These are phyloP conservation scores for Termitomyces sp. DNA, from an alignment of 768 basidiomycete species.

Conservation along the genomic window DNA sequence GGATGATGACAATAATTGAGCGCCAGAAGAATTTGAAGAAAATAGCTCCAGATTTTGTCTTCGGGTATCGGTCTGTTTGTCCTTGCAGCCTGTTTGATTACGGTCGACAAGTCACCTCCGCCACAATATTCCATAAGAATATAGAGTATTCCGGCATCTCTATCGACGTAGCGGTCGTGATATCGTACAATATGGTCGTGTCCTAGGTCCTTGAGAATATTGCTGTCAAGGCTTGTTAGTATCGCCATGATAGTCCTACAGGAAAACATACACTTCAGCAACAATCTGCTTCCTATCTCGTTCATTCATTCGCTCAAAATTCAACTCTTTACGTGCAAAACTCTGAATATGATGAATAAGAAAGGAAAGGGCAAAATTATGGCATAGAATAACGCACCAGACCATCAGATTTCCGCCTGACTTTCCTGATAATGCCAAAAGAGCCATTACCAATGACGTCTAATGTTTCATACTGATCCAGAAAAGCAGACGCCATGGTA, in stretches of 20 bases:
- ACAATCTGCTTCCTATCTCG: slow-evolving; percentile 96
- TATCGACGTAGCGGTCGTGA: slow-evolving; percentile 88
- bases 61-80: slow-evolving; percentile 75
- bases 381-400: slow-evolving; percentile 43
- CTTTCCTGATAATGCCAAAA: slow-evolving; percentile 97
- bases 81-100: slow-evolving; percentile 77
- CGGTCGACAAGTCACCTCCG: slow-evolving; percentile 84
- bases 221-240: slow-evolving; percentile 39
- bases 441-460: slow-evolving; percentile 96
- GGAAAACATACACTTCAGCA: slow-evolving; percentile 82
- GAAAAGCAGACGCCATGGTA: slow-evolving; percentile 29
- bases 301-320: slow-evolving; percentile 96
- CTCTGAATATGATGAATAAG: slow-evolving; percentile 33
- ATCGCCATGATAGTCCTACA: neutral
- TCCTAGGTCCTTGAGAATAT: slow-evolving; percentile 92
- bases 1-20: slow-evolving; percentile 93
- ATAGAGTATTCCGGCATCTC: slow-evolving; percentile 85
- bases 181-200: slow-evolving; percentile 97
- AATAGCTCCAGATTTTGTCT: slow-evolving; percentile 93
- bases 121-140: slow-evolving; percentile 99
- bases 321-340: slow-evolving; percentile 91
- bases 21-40: slow-evolving; percentile 88
- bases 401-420: slow-evolving; percentile 78
- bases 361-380: neutral
- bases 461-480: slow-evolving; percentile 80